Percentiles rank a stretch among this genome's conserved stretches.
Evolutionary conservation across 225 moss, liverwort and hornwort genomes (phyloP).

Genomic region (Anthoceros angustus): DNA sequence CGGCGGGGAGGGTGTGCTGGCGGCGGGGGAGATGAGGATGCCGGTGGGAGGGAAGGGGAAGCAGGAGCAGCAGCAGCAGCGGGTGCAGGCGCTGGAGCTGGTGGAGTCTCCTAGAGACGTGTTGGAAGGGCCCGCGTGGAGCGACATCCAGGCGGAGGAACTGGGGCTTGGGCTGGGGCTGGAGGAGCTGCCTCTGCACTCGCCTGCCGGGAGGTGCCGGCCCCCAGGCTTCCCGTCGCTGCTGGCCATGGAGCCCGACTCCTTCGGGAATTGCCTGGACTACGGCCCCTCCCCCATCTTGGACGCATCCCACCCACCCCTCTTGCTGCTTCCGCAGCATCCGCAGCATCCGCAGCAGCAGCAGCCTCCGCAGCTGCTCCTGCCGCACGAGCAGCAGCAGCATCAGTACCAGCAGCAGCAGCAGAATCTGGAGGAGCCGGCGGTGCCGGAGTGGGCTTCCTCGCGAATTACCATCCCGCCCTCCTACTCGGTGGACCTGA

Average conservation of each 20-base stretch:
- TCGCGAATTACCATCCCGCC: background rate
- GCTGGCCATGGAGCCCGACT: background rate
- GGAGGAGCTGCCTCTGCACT: background rate
- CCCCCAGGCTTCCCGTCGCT: background rate
- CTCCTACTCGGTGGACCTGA: background rate
- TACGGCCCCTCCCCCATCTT: background rate
- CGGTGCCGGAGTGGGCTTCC: background rate
- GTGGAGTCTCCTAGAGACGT: slow-evolving; percentile 3
- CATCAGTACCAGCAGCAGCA: background rate
- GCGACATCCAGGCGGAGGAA: background rate
- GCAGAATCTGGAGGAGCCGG: background rate
- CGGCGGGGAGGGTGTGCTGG: background rate
- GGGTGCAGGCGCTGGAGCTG: background rate
- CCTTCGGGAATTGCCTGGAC: background rate
- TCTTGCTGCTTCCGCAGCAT: too few species aligned
- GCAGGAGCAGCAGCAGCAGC: background rate
- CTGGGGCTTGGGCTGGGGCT: background rate
- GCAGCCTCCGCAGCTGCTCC: too few species aligned
- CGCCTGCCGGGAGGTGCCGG: background rate
- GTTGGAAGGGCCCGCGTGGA: background rate
- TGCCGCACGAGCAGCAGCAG: background rate
- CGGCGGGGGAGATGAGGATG: background rate
- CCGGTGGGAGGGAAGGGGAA: background rate
- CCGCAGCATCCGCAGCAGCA: too few species aligned
- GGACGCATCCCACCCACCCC: too few species aligned